These are phyloP conservation scores for Arthroderma uncinatum DNA, from an alignment of 2,329 filamentous ascomycete genomes.

Conservation along the genomic window DNA sequence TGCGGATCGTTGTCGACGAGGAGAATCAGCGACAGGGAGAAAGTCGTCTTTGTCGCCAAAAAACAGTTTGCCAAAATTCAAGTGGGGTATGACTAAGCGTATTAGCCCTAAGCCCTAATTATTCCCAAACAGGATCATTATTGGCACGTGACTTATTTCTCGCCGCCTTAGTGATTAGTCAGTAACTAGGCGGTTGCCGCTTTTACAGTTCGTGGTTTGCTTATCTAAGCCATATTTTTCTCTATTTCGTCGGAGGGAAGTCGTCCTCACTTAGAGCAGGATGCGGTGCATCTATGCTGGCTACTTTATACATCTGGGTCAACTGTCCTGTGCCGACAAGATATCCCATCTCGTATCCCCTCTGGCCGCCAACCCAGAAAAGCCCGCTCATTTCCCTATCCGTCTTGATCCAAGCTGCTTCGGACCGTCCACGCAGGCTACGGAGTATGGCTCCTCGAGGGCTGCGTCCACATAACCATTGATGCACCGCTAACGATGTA, in stretches of 20 bases:
- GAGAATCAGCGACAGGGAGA: constrained; percentile 20
- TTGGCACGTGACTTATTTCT: neutral
- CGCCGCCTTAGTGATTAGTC: neutral
- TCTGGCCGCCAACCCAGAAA: constrained; percentile 13
- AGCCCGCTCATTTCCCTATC: constrained; percentile 8
- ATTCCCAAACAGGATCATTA: neutral
- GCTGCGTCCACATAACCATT: constrained; percentile 14
- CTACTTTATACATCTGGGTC: constrained; percentile 10
- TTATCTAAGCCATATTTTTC: neutral
- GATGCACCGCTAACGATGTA: constrained; percentile 23
- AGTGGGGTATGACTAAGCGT: constrained; percentile 30
- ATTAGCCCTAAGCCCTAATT: constrained; percentile 27
- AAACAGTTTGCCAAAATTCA: constrained; percentile 24
- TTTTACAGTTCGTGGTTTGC: neutral
- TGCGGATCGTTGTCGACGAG: constrained; percentile 28
- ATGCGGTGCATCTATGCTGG: constrained; percentile 7
- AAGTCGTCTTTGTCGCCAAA: constrained; percentile 15
- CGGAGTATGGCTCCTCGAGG: constrained; percentile 11
- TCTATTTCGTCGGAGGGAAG: constrained; percentile 6
- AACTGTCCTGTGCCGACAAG: constrained; percentile 5
- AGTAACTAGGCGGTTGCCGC: neutral
- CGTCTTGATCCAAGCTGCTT: constrained; percentile 10
- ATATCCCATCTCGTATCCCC: constrained; percentile 13
- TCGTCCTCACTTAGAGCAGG: constrained; percentile 7
- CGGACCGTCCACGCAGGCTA: constrained; percentile 9